Evolutionary conservation across 345 rosid species (phyloP).

Genomic region (Eucalyptus sp.): DNA sequence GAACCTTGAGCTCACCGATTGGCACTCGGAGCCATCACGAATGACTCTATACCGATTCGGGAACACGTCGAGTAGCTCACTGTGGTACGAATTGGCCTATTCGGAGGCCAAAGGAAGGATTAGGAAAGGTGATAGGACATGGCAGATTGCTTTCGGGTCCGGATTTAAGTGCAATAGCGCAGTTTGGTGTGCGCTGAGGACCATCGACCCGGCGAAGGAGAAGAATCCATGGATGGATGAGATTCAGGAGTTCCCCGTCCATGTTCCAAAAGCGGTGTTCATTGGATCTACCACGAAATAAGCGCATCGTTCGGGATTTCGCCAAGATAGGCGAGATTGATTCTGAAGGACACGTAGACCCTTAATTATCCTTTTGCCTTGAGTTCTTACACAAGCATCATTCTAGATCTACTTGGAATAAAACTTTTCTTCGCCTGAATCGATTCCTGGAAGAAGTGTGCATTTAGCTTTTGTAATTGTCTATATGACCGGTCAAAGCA

Average conservation of each 20-base stretch:
- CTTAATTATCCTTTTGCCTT: neutral
- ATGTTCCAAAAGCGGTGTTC: conserved; percentile 4
- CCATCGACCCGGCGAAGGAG: conserved; percentile 21
- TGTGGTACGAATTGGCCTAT: conserved; percentile 74
- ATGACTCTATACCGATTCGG: conserved; percentile 71
- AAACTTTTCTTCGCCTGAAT: neutral
- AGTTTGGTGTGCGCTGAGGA: conserved; percentile 37
- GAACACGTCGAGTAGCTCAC: conserved; percentile 58
- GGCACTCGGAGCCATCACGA: conserved; percentile 75
- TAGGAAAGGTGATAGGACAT: conserved; percentile 44
- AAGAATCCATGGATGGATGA: conserved; percentile 56
- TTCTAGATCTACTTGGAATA: neutral
- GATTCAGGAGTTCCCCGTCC: conserved; percentile 20
- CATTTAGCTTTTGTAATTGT: neutral
- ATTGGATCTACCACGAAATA: neutral
- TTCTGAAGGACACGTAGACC: neutral
- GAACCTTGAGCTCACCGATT: conserved; percentile 35
- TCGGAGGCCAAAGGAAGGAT: conserved; percentile 59
- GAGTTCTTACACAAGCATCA: neutral
- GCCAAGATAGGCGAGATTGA: neutral
- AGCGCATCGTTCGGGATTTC: neutral
- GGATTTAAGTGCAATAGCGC: conserved; percentile 73
- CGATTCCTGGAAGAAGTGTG: neutral
- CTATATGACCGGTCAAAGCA: neutral
- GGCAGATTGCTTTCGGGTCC: conserved; percentile 75